Evolutionary conservation across 768 basidiomycete species (phyloP), one percentile per base, ranked within the genome.

Genomic region (Rhodotorula sphaerocarpa): DNA sequence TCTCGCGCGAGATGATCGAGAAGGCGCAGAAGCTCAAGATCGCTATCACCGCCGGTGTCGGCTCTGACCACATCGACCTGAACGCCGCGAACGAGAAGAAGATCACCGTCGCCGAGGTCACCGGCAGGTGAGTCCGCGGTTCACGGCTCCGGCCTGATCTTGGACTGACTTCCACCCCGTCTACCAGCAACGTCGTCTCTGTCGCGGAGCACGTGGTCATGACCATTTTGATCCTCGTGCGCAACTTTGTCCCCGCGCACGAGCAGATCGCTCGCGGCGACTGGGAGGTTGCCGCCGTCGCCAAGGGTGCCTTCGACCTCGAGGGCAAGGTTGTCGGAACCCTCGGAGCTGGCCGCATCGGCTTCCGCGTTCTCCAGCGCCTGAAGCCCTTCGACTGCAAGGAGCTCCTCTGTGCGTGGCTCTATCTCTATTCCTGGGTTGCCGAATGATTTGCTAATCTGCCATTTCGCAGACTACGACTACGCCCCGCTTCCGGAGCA

Each of bases 241-340:
- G 89, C 74, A 93, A 44, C 53, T 59, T 86, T 70, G 79, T 85
- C 30, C 86, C 86, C 28, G 87, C 86, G 14, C 89, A 91, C 75
- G 87, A 91, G 81, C 67, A 77, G 85, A 86, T 89, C 67, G 82
- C 87, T 69, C 80, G 81, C 39, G 87, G 88, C 48, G 86, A 88
- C 71, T 93, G 91, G 90, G 79, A 86, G 75, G 68, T 70, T 28
- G 68, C 71, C 7, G 68, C 36, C 3, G 51, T 71, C 31, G 70
- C 71, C n/a, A 70, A 69, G 88, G 83, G 86, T 71, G 85, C 90
- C 18, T 93, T 81, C 73, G 91, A 93, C 75, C 78, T 95, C 64
- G 91, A 93, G 77, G 83, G 81, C 74, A 95, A 93, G 78, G 86
- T 90, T 57, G 83, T 92, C 57, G 90, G 90, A 23, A 92, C 90